phyloP scores from a whole-genome alignment of 1,284 basidiomycete genomes.

The Tranzscheliella williamsii region DNA sequence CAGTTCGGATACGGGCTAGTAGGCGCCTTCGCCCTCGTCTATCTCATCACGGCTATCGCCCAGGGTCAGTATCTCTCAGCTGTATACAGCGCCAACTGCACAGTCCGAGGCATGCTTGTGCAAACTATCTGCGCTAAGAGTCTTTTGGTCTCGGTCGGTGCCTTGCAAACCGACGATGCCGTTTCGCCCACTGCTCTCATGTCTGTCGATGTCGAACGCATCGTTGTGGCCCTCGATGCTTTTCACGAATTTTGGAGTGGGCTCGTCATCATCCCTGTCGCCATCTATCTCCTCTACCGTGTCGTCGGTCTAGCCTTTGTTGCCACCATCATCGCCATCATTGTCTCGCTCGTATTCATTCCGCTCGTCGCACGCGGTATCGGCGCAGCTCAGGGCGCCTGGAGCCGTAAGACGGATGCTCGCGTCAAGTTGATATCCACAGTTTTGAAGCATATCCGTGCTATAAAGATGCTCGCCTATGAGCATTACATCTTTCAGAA shows the following conservation, averaged over 20 bases:
- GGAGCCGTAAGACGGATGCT: constrained; percentile 35
- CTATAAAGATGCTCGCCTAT: no score
- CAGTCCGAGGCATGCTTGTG: no score
- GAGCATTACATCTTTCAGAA: no score
- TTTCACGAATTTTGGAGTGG: constrained; percentile 39
- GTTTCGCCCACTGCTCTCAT: constrained; percentile 28
- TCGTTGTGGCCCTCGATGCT: constrained; percentile 27
- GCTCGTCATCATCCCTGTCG: constrained; percentile 34
- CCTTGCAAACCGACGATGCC: constrained; percentile 14
- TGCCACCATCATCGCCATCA: constrained; percentile 21
- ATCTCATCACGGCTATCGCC: no score
- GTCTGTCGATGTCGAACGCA: constrained; percentile 44
- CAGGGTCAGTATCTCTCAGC: no score
- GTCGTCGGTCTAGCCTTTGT: constrained; percentile 36
- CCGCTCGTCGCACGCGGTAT: constrained; percentile 21
- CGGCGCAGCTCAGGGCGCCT: constrained; percentile 12
- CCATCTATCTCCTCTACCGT: constrained; percentile 32
- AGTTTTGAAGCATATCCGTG: no score
- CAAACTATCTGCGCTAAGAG: constrained; percentile 37
- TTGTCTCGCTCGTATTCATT: constrained; percentile 13
- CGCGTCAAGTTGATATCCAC: no score
- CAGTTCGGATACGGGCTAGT: no score
- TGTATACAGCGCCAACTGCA: no score
- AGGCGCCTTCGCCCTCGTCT: no score
- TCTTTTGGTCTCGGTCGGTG: constrained; percentile 27